These are phyloP conservation scores for Conticribra weissflogii DNA, from an alignment of 108 stramenopile species.

Conservation along the genomic window DNA sequence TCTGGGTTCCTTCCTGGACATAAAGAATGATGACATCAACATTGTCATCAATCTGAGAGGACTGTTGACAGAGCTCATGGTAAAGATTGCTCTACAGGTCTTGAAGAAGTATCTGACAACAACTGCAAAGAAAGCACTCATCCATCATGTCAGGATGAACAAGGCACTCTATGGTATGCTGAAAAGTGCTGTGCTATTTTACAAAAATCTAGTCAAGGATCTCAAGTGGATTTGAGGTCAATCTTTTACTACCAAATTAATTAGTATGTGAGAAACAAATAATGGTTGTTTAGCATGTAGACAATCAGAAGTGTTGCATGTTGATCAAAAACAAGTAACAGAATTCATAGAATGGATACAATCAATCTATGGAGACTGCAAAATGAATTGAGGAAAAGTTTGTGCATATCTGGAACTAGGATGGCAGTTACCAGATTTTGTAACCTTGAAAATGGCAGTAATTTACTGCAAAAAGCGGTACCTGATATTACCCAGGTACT, in stretches of 20 bases:
- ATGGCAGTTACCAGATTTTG: too few relatives aligned
- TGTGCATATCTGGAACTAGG: too few relatives aligned
- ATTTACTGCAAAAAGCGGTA: too few relatives aligned
- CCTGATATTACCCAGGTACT: too few relatives aligned
- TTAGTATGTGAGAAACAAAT: neutral
- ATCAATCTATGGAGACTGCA: too few relatives aligned
- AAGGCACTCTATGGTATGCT: neutral
- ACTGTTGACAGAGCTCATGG: conserved; percentile 7
- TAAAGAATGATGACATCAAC: conserved; percentile 28
- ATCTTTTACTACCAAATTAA: neutral
- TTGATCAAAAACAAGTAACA: too few relatives aligned
- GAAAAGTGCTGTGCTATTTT: neutral
- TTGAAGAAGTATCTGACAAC: neutral
- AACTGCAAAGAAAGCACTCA: neutral
- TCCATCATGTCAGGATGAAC: neutral
- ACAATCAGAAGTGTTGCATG: too few relatives aligned
- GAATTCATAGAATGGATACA: too few relatives aligned
- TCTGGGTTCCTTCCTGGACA: conserved; percentile 50
- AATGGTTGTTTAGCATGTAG: too few relatives aligned
- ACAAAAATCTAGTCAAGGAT: neutral
- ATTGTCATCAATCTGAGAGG: conserved; percentile 22
- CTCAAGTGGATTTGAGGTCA: neutral
- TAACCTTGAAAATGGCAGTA: too few relatives aligned
- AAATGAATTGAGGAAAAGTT: too few relatives aligned
- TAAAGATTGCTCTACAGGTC: neutral